Evolutionary conservation across 164 flowering plant genomes (phyloP).

Genomic region (Stephania japonica): DNA sequence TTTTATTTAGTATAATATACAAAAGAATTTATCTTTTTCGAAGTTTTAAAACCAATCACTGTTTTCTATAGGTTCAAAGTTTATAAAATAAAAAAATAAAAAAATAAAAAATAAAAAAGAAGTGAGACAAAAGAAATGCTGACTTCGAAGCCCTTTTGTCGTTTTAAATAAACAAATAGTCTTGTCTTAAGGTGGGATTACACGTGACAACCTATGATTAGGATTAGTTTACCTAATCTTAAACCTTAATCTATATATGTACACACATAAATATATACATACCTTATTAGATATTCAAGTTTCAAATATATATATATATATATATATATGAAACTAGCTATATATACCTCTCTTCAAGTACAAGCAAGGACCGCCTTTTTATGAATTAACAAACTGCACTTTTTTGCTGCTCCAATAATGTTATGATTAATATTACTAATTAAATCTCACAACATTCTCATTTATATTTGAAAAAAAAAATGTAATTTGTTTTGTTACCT

Average conservation of each 20-base stretch:
- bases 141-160: conserved; percentile 15
- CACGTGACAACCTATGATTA: conserved; percentile 14
- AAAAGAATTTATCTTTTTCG: conserved; percentile 1
- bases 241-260: too few relatives aligned
- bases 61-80: conserved; percentile 1
- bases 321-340: neutral
- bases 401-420: neutral
- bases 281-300: too few relatives aligned
- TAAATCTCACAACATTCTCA: too few relatives aligned
- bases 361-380: conserved; percentile 2
- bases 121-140: conserved; percentile 16
- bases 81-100: neutral
- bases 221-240: neutral
- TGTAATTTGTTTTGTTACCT: too few relatives aligned
- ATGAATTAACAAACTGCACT: neutral
- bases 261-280: too few relatives aligned
- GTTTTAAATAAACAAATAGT: neutral
- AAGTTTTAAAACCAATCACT: neutral
- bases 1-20: neutral
- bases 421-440: neutral
- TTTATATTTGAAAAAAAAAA: too few relatives aligned
- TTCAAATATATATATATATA: too few relatives aligned
- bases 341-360: conserved; percentile 1
- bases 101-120: conserved; percentile 1
- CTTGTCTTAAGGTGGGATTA: conserved; percentile 8